Conservation (phyloP, 306 rosid genomes). For the Phaseolus lunatus region DNA sequence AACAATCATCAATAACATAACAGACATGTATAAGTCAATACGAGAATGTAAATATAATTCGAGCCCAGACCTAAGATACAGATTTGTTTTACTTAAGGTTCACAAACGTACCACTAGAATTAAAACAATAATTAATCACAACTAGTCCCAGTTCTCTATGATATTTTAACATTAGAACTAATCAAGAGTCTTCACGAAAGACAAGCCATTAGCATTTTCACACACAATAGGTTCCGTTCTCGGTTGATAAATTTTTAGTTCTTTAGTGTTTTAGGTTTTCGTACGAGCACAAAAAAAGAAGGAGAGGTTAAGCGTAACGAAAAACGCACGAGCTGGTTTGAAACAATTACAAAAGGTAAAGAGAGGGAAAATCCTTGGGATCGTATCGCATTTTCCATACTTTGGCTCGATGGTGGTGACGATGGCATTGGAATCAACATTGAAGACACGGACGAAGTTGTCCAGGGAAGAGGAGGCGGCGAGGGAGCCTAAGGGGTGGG, state of each 20-base stretch:
- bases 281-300: too few relatives aligned
- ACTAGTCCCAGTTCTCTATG: background rate
- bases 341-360: background rate
- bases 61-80: slow-evolving; percentile 2
- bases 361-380: slow-evolving; percentile 63
- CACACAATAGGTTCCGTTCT: background rate
- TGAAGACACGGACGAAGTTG: slow-evolving; percentile 86
- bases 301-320: background rate
- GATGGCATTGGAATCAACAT: slow-evolving; percentile 86
- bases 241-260: background rate
- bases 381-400: slow-evolving; percentile 97
- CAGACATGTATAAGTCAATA: background rate
- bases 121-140: background rate
- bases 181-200: background rate
- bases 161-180: slow-evolving; percentile 9
- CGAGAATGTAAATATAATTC: background rate
- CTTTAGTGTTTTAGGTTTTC: slow-evolving; percentile 26
- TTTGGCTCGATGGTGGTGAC: slow-evolving; percentile 90
- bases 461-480: slow-evolving; percentile 97
- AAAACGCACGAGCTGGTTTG: background rate
- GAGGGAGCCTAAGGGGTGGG: slow-evolving; percentile 85
- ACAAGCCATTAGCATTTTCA: background rate
- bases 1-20: background rate
- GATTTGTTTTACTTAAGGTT: background rate
- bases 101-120: background rate